Evolutionary conservation across 179 eudicot genomes (phyloP), one percentile per base, ranked within the genome.

Genomic region (Spergularia azorica): DNA sequence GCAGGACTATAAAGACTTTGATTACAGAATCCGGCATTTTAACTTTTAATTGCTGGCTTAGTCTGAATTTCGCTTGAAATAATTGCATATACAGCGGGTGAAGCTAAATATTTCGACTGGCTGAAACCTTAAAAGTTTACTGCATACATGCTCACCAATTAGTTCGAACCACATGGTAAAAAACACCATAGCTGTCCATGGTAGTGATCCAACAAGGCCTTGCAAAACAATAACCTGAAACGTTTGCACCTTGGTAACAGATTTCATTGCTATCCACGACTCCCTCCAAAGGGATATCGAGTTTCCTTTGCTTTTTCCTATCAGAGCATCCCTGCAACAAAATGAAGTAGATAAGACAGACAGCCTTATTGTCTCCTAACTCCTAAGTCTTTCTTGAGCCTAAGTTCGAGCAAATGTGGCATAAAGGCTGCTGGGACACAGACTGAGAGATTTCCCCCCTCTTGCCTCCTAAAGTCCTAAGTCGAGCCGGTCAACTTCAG

Each of bases 131-230:
- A 9, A 79, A 17, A 72, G 59, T 56, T 5, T 38, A 58, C 2
- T 63, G 86, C 74, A 52, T 38, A 77, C 62, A 66, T 73, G 81
- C 91, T 83, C 83, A 95, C 99, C 97, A 51, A 95, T 95, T 68
- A 95, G 84, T 79, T 95, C 89, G 38, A 95, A 93, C 97, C 99
- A 95, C 86, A 95, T 78, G 67, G 97, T 93, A 81, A 90, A 88
- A 83, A 95, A 95, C 43, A 93, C 97, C 91, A 93, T 91, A 62
- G 99, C 92, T 72, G 99, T 91, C 97, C 98, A 95, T 32, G 99
- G 99, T 17, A 95, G 76, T 26, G 97, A 93, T 63, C 99, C 99
- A 82, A 93, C 92, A 56, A 95, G 88, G 66, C 99, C 97, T 81
- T 95, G 97, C 87, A 91, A 80, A 48, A 93, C 99, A 78, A 95